A percentile compares a stretch with the other conserved stretches of the same genome.
Conservation (phyloP, 495 filamentous ascomycete species). For the Lasiosphaeriaceae sp. region DNA sequence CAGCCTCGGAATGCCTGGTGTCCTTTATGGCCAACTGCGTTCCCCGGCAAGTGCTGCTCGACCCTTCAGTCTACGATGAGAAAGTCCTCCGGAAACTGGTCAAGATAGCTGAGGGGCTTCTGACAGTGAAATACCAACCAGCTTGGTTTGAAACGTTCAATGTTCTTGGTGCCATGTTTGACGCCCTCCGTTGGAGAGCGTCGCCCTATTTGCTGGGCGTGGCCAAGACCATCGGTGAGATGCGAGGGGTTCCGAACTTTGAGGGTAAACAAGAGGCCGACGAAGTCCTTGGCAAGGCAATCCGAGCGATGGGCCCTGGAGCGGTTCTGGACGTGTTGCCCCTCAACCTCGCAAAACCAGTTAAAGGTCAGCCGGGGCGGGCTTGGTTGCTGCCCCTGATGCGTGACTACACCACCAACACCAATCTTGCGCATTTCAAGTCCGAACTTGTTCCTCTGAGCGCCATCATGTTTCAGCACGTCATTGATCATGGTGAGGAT, state of each 20-base stretch:
- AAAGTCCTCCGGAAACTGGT: conserved; percentile 74
- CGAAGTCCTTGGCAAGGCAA: conserved; percentile 77
- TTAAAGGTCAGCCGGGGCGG: conserved; percentile 70
- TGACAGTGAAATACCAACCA: conserved; percentile 85
- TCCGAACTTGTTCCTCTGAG: conserved; percentile 82
- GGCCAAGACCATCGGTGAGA: conserved; percentile 74
- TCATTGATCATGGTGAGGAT: conserved; percentile 69
- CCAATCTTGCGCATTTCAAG: conserved; percentile 79
- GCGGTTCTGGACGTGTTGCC: conserved; percentile 75
- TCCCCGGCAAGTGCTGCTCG: conserved; percentile 70
- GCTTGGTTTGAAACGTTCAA: conserved; percentile 96
- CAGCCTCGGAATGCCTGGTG: conserved; percentile 89
- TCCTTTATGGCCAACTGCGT: conserved; percentile 88
- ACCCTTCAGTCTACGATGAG: conserved; percentile 86
- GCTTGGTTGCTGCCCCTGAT: conserved; percentile 94
- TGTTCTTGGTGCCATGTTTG: conserved; percentile 81
- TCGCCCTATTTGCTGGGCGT: conserved; percentile 69
- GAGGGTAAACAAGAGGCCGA: conserved; percentile 93
- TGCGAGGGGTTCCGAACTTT: conserved; percentile 86
- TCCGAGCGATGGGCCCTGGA: conserved; percentile 83
- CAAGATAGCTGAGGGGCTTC: conserved; percentile 60
- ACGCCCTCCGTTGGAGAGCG: conserved; percentile 79
- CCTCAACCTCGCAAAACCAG: conserved; percentile 75
- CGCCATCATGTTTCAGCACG: conserved; percentile 81
- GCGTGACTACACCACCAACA: conserved; percentile 79